phyloP scores from a whole-genome alignment of 495 filamentous ascomycete genomes.

The Daldinia childiae region DNA sequence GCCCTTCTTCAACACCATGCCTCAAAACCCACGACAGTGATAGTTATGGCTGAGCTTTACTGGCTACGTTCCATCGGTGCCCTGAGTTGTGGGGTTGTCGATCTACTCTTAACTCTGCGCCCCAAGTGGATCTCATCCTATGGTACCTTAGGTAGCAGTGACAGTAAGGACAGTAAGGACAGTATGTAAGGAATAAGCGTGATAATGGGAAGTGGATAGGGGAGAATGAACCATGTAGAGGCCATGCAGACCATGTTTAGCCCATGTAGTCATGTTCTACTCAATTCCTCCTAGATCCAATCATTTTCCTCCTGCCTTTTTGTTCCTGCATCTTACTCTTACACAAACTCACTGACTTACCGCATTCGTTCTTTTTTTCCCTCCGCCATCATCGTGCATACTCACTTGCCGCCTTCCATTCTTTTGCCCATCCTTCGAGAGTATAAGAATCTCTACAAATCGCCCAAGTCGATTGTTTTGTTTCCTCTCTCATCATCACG shows the following conservation, averaged over 20 bases:
- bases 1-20: conserved; percentile 39
- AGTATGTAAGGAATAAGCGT: not conserved
- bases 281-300: conserved; percentile 43
- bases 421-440: conserved; percentile 38
- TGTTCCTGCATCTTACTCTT: conserved; percentile 44
- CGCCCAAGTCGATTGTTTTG: conserved; percentile 42
- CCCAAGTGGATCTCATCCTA: conserved; percentile 35
- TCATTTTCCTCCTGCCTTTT: conserved; percentile 35
- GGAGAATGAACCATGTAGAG: not conserved
- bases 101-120: conserved; percentile 34
- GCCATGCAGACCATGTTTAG: not conserved
- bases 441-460: conserved; percentile 45
- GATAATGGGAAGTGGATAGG: not conserved
- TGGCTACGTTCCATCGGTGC: conserved; percentile 45
- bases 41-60: conserved; percentile 44
- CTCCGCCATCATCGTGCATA: conserved; percentile 37
- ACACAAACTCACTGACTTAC: conserved; percentile 23
- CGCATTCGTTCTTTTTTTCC: conserved; percentile 31
- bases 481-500: conserved; percentile 37
- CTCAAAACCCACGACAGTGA: conserved; percentile 43
- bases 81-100: conserved; percentile 35
- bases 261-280: conserved; percentile 32
- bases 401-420: conserved; percentile 38
- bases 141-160: not conserved
- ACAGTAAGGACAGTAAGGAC: too few species aligned